Conservation (phyloP, 208 protist species). For the Leptomonas pyrrhocoris region DNA sequence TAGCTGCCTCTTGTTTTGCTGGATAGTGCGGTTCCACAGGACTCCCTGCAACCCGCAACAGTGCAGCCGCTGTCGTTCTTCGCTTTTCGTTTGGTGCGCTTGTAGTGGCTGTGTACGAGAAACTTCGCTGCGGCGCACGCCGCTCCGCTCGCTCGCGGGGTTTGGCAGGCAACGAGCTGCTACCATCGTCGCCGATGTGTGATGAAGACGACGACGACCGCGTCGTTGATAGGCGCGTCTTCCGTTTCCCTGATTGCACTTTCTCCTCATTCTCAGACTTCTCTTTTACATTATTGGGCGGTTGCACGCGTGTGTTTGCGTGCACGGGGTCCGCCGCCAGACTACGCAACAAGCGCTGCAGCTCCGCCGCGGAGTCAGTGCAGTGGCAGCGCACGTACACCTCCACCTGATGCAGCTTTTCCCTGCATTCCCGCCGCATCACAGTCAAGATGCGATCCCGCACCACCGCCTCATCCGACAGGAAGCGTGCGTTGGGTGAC, state of each 20-base stretch:
- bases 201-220: not conserved
- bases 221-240: not conserved
- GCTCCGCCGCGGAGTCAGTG: not conserved
- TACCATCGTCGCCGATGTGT: not conserved
- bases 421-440: conserved; percentile 1
- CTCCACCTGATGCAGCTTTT: conserved; percentile 5
- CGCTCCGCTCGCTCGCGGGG: not conserved
- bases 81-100: not conserved
- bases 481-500: not conserved
- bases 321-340: not conserved
- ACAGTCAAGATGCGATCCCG: not conserved
- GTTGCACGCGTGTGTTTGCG: too few relatives aligned
- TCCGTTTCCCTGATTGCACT: not conserved
- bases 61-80: too few relatives aligned
- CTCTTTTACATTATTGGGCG: not conserved
- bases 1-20: not conserved
- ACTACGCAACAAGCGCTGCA: not conserved
- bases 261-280: not conserved
- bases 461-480: conserved; percentile 7
- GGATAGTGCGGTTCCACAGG: not conserved
- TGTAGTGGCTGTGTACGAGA: not conserved
- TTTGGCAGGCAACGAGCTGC: conserved; percentile 1
- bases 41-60: not conserved
- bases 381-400: conserved; percentile 11
- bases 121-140: not conserved